A percentile compares a stretch with the other conserved stretches of the same genome.
Evolutionary conservation across 257 asterid species (phyloP).

Genomic region (Cruciata laevipes): DNA sequence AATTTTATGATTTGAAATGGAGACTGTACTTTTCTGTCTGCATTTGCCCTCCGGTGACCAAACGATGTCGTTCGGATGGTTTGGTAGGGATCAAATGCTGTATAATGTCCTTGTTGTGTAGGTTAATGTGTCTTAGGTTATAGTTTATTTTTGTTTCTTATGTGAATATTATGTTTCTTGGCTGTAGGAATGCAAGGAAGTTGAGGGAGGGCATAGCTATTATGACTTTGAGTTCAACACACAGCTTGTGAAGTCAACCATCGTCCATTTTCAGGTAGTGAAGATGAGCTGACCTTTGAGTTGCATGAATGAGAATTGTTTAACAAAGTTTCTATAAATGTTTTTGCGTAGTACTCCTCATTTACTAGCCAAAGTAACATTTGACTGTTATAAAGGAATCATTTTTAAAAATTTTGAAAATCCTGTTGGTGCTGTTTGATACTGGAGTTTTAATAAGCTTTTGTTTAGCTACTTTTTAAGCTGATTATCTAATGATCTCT

Average conservation of each 20-base stretch:
- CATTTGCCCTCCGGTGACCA: background rate
- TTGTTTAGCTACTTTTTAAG: background rate
- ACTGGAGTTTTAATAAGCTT: background rate
- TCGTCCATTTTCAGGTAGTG: slow-evolving; percentile 94
- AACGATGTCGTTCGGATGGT: background rate
- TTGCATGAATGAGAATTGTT: background rate
- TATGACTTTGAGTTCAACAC: slow-evolving; percentile 87
- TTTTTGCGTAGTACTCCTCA: background rate
- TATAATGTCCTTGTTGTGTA: background rate
- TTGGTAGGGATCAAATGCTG: background rate
- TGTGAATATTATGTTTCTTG: background rate
- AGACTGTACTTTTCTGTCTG: background rate
- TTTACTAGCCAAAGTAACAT: background rate
- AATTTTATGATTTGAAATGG: no score
- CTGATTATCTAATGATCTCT: background rate
- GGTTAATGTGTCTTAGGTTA: no score
- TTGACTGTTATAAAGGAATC: background rate
- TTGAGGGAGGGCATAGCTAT: slow-evolving; percentile 59
- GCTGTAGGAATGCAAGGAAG: slow-evolving; percentile 67
- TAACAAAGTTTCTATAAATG: background rate
- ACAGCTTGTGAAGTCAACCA: slow-evolving; percentile 82
- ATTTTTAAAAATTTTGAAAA: background rate
- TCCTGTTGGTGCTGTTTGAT: background rate
- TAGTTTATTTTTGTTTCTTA: no score
- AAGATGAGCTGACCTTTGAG: slow-evolving; percentile 14